Conservation (phyloP, 345 rosid genomes). For the Chamaenerion angustifolium region DNA sequence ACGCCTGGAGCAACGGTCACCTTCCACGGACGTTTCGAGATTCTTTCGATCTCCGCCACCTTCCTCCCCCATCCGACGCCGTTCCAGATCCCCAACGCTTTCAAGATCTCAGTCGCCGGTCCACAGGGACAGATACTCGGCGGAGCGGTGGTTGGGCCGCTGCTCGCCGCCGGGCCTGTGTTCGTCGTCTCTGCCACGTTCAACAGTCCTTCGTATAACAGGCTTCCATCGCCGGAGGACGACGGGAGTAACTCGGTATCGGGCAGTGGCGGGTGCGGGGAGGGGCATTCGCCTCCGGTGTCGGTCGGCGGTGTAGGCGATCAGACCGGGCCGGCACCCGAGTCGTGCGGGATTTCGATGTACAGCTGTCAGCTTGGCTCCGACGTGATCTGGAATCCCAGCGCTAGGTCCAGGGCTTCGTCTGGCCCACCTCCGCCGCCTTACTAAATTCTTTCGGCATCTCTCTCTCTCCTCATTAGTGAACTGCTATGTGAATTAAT, state of each 20-base stretch:
- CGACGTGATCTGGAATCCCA: too few species aligned
- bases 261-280: conserved; percentile 21
- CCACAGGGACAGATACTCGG: conserved; percentile 95
- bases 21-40: conserved; percentile 80
- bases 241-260: conserved; percentile 25
- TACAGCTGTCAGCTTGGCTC: too few species aligned
- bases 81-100: conserved; percentile 22
- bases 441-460: background rate
- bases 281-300: conserved; percentile 38
- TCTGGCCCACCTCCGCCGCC: too few species aligned
- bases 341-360: too few species aligned
- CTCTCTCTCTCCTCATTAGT: background rate
- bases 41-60: conserved; percentile 77
- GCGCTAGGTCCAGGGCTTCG: too few species aligned
- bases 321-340: too few species aligned
- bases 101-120: conserved; percentile 70
- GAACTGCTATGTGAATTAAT: too few species aligned
- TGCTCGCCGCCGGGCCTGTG: conserved; percentile 59
- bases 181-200: conserved; percentile 70
- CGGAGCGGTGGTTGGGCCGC: conserved; percentile 59
- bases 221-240: conserved; percentile 40
- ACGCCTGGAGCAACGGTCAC: conserved; percentile 53
- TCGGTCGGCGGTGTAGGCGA: conserved; percentile 6
- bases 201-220: conserved; percentile 54
- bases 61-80: conserved; percentile 41